Evolutionary conservation across 306 rosid genomes (phyloP), one percentile per base, ranked within the genome.

Genomic region (Phaseolus lunatus): DNA sequence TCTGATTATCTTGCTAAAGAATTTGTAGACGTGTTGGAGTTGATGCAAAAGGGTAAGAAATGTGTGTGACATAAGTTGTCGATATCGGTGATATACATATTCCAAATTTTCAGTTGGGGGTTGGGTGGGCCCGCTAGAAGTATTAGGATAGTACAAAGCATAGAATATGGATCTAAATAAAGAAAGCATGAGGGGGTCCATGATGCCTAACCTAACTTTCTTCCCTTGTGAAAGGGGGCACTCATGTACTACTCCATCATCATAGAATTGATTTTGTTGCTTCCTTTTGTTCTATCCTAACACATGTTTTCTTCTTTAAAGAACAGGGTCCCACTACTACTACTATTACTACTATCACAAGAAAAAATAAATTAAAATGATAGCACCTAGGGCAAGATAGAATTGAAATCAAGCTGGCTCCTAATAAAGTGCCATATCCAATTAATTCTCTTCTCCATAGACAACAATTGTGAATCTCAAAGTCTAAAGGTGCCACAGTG

Each of bases 181-280:
- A 81, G 77, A 77, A 78, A 67, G 84, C 67, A 80, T 67, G 85
- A 83, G 1, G 87, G 86, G 84, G 86, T 86, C 86, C 88, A 86
- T 85, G 86, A 81, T 84, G 79, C 73, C 53, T 37, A 87, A 87
- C 91, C 95, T 70, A 88, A 87, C 86, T 92, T 85, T 88, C 89
- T 81, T 90, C 77, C 83, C 94, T 90, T 78, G 89, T 78, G 88
- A 85, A 89, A 89, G 82, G 85, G 89, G 85, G 81, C 90, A 86
- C 90, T 88, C 84, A 85, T 89, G 82, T 77, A 73, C 82, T 77
- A 80, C 23, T 63, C 67, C 87, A 85, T 90, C 91, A 85, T 81
- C 82, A 84, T 75, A 64, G 77, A 92, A 84, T 90, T 92, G 86
- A 85, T 86, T 88, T 90, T 84, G 85, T 86, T 87, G 87, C 83